Evolutionary conservation across 73 alveolate genomes (phyloP).

Genomic region (Paramecium caudatum): DNA sequence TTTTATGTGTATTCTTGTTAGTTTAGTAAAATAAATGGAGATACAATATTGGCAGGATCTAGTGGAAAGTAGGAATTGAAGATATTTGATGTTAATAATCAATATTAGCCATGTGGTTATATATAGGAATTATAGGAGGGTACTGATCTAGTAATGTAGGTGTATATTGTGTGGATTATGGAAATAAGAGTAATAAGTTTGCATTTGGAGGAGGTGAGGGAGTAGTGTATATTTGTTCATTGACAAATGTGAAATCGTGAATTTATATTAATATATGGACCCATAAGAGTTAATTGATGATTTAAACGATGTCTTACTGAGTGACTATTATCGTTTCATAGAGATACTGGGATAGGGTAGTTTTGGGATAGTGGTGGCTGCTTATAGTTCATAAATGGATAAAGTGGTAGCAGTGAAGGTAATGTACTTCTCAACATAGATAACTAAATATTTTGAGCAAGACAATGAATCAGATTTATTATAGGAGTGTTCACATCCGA

Average conservation of each 20-base stretch:
- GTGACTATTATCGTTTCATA: background rate
- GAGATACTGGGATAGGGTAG: constrained; percentile 12
- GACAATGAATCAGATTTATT: constrained; percentile 2
- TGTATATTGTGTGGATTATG: constrained; percentile 83
- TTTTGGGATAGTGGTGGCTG: constrained; percentile 52
- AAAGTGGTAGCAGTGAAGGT: constrained; percentile 2
- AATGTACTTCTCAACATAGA: background rate
- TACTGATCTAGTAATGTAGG: constrained; percentile 24
- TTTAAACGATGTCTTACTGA: constrained; percentile 48
- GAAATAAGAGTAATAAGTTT: constrained; percentile 84
- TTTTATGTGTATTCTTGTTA: constrained; percentile 86
- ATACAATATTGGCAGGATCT: constrained; percentile 87
- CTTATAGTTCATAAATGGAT: background rate
- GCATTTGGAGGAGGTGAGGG: constrained; percentile 95
- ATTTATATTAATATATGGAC: constrained; percentile 41
- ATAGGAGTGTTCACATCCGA: constrained; percentile 29
- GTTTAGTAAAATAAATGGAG: constrained; percentile 82
- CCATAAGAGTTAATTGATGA: background rate
- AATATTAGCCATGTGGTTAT: constrained; percentile 84
- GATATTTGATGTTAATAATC: constrained; percentile 79
- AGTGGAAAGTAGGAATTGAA: constrained; percentile 86
- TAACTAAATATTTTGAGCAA: background rate
- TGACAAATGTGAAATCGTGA: constrained; percentile 31
- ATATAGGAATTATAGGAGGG: constrained; percentile 80
- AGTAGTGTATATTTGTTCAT: constrained; percentile 76